phyloP scores from a whole-genome alignment of 331 rosid species.

The Malus hybrid region DNA sequence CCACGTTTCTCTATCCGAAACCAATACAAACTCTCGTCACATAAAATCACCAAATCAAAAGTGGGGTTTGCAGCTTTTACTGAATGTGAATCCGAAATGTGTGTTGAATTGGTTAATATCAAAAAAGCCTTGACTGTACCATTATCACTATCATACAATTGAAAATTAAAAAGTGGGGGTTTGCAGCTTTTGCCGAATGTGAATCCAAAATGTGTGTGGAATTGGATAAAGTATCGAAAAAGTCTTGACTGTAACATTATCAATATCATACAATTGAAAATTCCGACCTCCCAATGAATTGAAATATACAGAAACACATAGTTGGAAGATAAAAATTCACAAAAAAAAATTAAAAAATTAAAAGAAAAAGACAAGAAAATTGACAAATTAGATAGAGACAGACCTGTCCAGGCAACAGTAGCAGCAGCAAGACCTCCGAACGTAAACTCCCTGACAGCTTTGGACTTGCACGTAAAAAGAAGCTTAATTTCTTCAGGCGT shows the following conservation, averaged over 20 bases:
- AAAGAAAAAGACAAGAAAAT: neutral
- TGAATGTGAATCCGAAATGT: neutral
- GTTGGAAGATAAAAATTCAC: neutral
- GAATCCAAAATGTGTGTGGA: neutral
- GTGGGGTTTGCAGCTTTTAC: neutral
- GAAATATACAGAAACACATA: neutral
- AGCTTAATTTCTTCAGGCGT: conserved; percentile 39
- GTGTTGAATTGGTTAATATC: neutral
- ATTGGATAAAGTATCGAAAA: neutral
- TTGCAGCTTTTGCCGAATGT: neutral
- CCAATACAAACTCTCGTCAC: neutral
- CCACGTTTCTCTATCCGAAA: neutral
- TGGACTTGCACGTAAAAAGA: conserved; percentile 35
- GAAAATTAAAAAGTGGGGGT: neutral
- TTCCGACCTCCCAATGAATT: neutral
- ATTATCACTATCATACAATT: neutral
- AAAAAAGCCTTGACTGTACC: neutral
- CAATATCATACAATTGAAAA: neutral
- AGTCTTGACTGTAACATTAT: neutral
- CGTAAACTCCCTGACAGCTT: conserved; percentile 16
- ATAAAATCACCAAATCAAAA: neutral
- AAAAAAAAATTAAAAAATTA: neutral
- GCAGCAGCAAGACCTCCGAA: conserved; percentile 32
- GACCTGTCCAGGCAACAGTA: conserved; percentile 45
- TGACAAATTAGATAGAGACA: neutral